Percentiles rank a stretch among this genome's conserved stretches.
Evolutionary conservation across 352 stramenopile genomes (phyloP).

Genomic region (Phytophthora fragariae): DNA sequence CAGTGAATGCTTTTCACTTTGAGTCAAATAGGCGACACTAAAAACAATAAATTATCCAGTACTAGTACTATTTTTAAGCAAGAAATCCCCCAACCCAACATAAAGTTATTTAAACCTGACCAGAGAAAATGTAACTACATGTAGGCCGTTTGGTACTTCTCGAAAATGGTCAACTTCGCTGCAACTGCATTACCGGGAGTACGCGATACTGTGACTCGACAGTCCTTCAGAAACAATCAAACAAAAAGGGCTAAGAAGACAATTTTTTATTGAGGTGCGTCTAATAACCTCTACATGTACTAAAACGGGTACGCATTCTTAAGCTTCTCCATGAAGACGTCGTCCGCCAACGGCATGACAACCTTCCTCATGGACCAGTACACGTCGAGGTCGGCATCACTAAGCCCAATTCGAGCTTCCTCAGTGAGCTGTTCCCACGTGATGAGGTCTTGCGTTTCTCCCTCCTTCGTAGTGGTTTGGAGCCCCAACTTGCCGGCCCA

Average conservation of each 20-base stretch:
- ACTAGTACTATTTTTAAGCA: too few species aligned
- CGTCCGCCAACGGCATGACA: not conserved
- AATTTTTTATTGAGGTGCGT: too few species aligned
- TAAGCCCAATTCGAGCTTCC: not conserved
- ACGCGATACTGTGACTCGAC: too few species aligned
- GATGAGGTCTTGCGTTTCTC: not conserved
- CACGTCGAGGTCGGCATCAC: not conserved
- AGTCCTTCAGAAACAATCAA: too few species aligned
- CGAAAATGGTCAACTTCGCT: too few species aligned
- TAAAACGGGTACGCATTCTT: not conserved
- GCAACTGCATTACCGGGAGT: too few species aligned
- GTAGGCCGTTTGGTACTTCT: too few species aligned
- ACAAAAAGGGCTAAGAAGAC: too few species aligned
- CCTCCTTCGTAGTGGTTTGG: not conserved
- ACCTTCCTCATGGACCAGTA: not conserved
- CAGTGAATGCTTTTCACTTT: conserved; percentile 31
- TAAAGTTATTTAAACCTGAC: too few species aligned
- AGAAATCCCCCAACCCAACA: too few species aligned
- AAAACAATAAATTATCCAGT: not conserved
- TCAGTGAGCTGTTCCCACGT: not conserved
- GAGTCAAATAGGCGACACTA: not conserved
- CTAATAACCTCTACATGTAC: too few species aligned
- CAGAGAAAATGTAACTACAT: too few species aligned
- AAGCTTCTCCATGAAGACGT: not conserved
- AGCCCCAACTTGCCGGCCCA: not conserved